A percentile compares a stretch with the other conserved stretches of the same genome.
phyloP scores from a whole-genome alignment of 2,329 filamentous ascomycete species.

The Talaromyces piceae region DNA sequence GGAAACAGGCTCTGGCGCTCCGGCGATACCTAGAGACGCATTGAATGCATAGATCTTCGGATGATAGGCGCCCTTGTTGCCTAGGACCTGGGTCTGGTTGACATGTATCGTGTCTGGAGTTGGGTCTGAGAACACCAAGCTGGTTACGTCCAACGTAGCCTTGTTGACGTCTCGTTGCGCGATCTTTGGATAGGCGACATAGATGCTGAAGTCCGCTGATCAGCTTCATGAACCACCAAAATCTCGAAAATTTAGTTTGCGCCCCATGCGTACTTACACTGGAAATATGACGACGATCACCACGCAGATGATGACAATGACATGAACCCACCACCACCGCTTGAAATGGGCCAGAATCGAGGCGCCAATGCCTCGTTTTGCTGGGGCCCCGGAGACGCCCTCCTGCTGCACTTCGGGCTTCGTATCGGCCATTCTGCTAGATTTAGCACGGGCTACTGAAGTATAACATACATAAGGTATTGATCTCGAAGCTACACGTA shows the following conservation, averaged over 20 bases:
- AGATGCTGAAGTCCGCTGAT: constrained; percentile 37
- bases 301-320: constrained; percentile 42
- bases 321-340: constrained; percentile 49
- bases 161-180: constrained; percentile 49
- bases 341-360: constrained; percentile 28
- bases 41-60: constrained; percentile 49
- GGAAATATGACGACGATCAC: constrained; percentile 49
- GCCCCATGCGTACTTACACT: constrained; percentile 38
- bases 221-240: neutral
- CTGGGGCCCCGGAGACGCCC: neutral
- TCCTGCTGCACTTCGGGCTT: constrained; percentile 14
- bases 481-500: too few relatives aligned
- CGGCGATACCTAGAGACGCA: constrained; percentile 43
- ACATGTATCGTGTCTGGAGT: constrained; percentile 42
- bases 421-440: neutral
- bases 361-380: constrained; percentile 20
- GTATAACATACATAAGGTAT: too few relatives aligned
- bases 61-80: constrained; percentile 44
- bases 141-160: constrained; percentile 44
- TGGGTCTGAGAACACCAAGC: constrained; percentile 46
- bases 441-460: too few relatives aligned
- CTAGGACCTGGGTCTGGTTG: constrained; percentile 42
- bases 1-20: constrained; percentile 34
- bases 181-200: constrained; percentile 52
- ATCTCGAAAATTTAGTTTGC: neutral